Evolutionary conservation across 345 rosid genomes (phyloP).

Genomic region (thale cress (Arabidopsis thaliana)): TAIR10.1 NC_003075.7:17215501-17216000

Average conservation of each 20-base stretch:
- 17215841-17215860: not conserved
- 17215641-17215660: slow-evolving; percentile 67
- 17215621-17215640: slow-evolving; percentile 71
- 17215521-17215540: slow-evolving; percentile 24
- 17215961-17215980: slow-evolving; percentile 88
- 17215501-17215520: not conserved
- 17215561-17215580: slow-evolving; percentile 69
- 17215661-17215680: slow-evolving; percentile 66
- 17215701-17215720: slow-evolving; percentile 67
- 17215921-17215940: slow-evolving; percentile 75
- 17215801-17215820: slow-evolving; percentile 72
- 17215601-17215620: slow-evolving; percentile 65
- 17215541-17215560: slow-evolving; percentile 60
- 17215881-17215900: slow-evolving; percentile 67
- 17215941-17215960: slow-evolving; percentile 71
- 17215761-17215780: slow-evolving; percentile 73
- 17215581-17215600: slow-evolving; percentile 92
- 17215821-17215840: not conserved
- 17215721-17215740: slow-evolving; percentile 64
- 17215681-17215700: slow-evolving; percentile 73
- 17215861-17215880: not conserved
- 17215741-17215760: slow-evolving; percentile 71
- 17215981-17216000: slow-evolving; percentile 58
- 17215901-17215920: slow-evolving; percentile 88
- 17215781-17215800: slow-evolving; percentile 66